Evolutionary conservation across 345 rosid genomes (phyloP), one percentile per base, ranked within the genome.

Genomic region (Aquilaria yunnanensis): DNA sequence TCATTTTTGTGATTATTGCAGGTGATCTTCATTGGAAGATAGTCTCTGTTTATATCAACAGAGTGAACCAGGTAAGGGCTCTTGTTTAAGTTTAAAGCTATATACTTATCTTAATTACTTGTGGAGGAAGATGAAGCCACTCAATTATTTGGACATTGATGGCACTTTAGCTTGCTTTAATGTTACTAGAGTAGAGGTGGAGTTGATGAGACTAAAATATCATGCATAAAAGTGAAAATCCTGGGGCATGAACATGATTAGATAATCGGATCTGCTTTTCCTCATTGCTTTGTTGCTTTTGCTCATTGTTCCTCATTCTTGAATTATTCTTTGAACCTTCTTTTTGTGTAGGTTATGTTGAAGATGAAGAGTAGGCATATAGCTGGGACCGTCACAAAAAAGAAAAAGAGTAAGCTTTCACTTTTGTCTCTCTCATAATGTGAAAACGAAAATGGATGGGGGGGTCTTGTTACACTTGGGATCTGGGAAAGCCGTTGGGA

Each of bases 301-400:
- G 62, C 69, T 14, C 55, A 32, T 60, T 32, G 46, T 49, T 52
- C 60, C 43, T 37, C 47, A 46, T 56, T 56, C 74, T 77, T 76
- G 75, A 66, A 50, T 61, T 47, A 72, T 62, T 37, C 43, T 72
- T 75, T 68, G 76, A 57, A 71, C 53, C 70, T 67, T 68, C 66
- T 66, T 76, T 79, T 66, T 62, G 60, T 79, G 70, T 70, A 93
- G 99, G 99, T 94, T 65, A 94, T 75, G 74, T 60, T 90, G 82
- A 94, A 94, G 92, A 94, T 85, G 96, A 94, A 94, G 95, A 94
- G 99, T 56, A 94, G 67, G 57, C 97, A 94, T 74, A 89, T 88
- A 54, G 95, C 86, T 71, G 90, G 96, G 84, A 86, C 99, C 78
- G 72, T 90, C 67, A 90, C 96, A 46, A 94, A 94, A 81, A 94